Percentiles rank a stretch among this genome's conserved stretches.
These are phyloP conservation scores for Picea abies DNA, from an alignment of 83 land plant genomes.

Conservation along the genomic window DNA sequence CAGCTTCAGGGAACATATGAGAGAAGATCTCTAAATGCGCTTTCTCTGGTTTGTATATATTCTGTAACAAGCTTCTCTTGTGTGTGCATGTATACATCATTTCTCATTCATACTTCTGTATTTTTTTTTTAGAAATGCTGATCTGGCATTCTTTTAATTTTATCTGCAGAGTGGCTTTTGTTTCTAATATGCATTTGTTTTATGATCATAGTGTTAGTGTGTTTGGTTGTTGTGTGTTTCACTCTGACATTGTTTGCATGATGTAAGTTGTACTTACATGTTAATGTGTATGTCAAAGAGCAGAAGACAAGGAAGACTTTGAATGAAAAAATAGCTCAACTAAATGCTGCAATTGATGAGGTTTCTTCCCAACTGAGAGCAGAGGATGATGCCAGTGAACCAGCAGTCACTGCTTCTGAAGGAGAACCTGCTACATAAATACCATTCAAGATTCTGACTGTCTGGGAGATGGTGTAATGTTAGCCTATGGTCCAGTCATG, in stretches of 20 bases:
- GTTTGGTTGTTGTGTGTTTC: neutral
- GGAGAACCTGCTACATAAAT: slow-evolving; percentile 42
- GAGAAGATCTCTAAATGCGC: too few relatives aligned
- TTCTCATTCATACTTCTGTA: neutral
- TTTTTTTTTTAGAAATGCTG: neutral
- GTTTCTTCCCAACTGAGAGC: slow-evolving; percentile 77
- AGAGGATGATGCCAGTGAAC: slow-evolving; percentile 21
- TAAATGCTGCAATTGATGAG: slow-evolving; percentile 85
- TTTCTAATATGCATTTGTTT: neutral
- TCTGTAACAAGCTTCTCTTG: too few relatives aligned
- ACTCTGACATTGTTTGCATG: neutral
- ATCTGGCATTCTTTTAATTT: neutral
- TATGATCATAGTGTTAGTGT: neutral
- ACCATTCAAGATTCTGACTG: neutral
- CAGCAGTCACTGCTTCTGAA: slow-evolving; percentile 41
- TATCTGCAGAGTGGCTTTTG: neutral
- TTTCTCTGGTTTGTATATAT: too few relatives aligned
- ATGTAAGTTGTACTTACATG: neutral
- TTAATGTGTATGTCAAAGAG: neutral
- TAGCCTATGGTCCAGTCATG: neutral
- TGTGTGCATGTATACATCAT: too few relatives aligned
- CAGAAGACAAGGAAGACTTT: slow-evolving; percentile 82
- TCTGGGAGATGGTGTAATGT: neutral
- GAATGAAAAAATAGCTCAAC: slow-evolving; percentile 77
- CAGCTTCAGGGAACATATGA: too few relatives aligned